Evolutionary conservation across 78 protist species (phyloP), one percentile per base, ranked within the genome.

Genomic region (Capsaspora owczarzaki): DNA sequence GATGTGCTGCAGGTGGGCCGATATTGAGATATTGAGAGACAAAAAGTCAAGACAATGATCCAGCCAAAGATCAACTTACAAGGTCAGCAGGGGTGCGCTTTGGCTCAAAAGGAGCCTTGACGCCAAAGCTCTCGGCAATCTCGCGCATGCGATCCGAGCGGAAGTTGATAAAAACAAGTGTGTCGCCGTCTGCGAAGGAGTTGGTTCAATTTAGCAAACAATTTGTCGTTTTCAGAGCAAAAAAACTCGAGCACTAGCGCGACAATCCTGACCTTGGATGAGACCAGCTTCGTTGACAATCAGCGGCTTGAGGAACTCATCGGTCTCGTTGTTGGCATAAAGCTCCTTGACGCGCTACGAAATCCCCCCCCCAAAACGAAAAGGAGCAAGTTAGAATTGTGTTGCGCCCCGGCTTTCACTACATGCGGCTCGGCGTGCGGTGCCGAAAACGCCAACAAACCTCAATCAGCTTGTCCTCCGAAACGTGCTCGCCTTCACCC

Each of bases 101-200:
- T 19, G 83, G 35, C 63, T 69, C 83, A 38, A 70, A 63, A 0
- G 61, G 40, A 16, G 43, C 69, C 68, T n/a, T 22, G 25, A 49
- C 6, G 8, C 42, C 46, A 20, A 80, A 14, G 22, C 41, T 2
- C 51, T 69, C 69, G 70, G n/a, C 60, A 40, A 70, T 29, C 77
- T 80, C 72, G 70, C 83, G 83, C 76, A 68, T 68, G 77, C 78
- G 83, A 66, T 79, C 77, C 38, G 77, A 61, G 47, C 83, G 76
- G 77, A 60, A 80, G 69, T 80, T 44, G 77, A 80, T 43, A 31
- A 38, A 47, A 0, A 80, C 20, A 41, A 66, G 33, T 0, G 53
- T 38, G 78, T 80, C 82, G 56, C 75, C 75, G 37, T 37, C 79
- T 31, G 69, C 63, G 20, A 42, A 42, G n/a, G n/a, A n/a, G n/a